These are phyloP conservation scores for Hypoxylon sp. DNA, from an alignment of 2,329 filamentous ascomycete species.

Conservation along the genomic window DNA sequence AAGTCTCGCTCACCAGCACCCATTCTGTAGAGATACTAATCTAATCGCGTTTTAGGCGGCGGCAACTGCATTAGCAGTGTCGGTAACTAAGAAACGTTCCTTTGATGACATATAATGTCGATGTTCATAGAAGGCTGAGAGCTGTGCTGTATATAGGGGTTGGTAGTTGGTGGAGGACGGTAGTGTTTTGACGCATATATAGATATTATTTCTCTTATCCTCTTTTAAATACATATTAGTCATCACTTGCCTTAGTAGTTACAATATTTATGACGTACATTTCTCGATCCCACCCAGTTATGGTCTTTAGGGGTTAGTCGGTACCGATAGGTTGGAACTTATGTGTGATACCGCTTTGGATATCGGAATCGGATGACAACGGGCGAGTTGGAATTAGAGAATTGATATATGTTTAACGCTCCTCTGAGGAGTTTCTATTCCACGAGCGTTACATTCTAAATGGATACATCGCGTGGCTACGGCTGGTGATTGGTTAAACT, in stretches of 20 bases:
- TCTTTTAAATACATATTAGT: background rate
- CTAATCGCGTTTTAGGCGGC: conserved; percentile 14
- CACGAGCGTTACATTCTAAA: background rate
- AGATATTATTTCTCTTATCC: background rate
- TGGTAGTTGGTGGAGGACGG: background rate
- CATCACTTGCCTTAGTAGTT: background rate
- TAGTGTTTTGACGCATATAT: background rate
- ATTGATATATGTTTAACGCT: background rate
- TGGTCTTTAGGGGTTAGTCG: background rate
- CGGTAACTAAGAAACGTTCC: conserved; percentile 8
- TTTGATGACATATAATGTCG: background rate
- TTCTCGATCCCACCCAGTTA: background rate
- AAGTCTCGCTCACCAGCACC: conserved; percentile 7
- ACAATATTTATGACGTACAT: background rate
- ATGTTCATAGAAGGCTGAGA: background rate
- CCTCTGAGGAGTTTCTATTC: background rate
- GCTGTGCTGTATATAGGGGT: background rate
- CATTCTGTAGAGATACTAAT: background rate
- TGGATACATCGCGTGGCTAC: background rate
- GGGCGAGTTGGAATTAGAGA: background rate
- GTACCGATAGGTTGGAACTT: background rate
- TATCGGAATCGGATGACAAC: background rate
- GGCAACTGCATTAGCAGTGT: conserved; percentile 32
- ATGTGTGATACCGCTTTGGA: background rate
- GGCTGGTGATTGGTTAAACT: background rate